Evolutionary conservation across 139 green algal genomes (phyloP).

Genomic region (Chlorella sp.): DNA sequence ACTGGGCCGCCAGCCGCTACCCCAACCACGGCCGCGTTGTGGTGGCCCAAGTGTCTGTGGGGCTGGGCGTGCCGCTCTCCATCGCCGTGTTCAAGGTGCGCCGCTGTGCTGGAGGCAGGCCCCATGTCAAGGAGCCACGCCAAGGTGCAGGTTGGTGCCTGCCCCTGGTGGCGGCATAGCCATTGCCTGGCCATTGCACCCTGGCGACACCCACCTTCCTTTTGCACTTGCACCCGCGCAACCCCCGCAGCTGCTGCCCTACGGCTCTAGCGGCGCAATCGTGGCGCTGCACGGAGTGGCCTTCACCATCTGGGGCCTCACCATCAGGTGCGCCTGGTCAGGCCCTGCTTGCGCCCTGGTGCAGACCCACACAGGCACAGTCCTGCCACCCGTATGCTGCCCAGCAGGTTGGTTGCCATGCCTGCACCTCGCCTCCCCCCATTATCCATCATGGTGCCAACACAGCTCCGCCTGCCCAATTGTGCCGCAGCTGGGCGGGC

Average conservation of each 20-base stretch:
- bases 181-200: too few relatives aligned
- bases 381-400: background rate
- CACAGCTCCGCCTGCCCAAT: background rate
- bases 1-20: constrained; percentile 49
- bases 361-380: background rate
- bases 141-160: too few relatives aligned
- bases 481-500: constrained; percentile 31
- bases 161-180: too few relatives aligned
- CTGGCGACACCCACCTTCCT: background rate
- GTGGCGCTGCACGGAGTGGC: constrained; percentile 42
- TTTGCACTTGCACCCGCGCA: background rate
- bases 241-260: constrained; percentile 22
- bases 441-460: too few relatives aligned
- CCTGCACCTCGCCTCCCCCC: too few relatives aligned
- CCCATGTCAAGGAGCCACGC: too few relatives aligned
- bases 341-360: background rate
- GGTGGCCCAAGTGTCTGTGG: constrained; percentile 59
- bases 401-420: background rate
- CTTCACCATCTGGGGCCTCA: constrained; percentile 45
- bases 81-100: constrained; percentile 31
- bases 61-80: constrained; percentile 44
- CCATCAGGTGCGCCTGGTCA: constrained; percentile 32
- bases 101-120: too few relatives aligned
- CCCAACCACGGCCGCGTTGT: constrained; percentile 58
- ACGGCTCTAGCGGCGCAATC: background rate